Base-by-base conservation (phyloP, 2,329 filamentous ascomycete species). In the Claviceps sp. region DNA sequence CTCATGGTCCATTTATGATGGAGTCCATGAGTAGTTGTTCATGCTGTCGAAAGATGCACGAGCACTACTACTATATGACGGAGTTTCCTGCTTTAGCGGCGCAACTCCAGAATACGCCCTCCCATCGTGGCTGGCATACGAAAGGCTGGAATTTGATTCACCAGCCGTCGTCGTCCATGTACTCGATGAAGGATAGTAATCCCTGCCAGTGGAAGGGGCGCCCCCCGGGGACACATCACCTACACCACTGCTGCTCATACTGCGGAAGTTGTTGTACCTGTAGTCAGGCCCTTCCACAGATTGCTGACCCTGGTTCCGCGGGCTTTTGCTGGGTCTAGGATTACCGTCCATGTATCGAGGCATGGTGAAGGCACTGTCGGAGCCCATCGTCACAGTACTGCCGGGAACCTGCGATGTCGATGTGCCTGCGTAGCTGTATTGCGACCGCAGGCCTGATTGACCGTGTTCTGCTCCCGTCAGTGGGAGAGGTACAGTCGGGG, bases 11-110 rank as follows among this genome's bases (percentile, higher is more conserved):
- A 13, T 43, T 57, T 64, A 77, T 52, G 72, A 75, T 49, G 71
- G 67, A 56, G 72, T 78, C 78, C 78, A 81, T 36, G 76, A 77
- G 61, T 81, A 81, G 60, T 79, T 74, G 61, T 71, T 74, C 63
- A 78, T 68, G 48, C 66, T 67, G 51, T 73, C 72, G 53, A 74
- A 75, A 14, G 75, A 75, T 18, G 68, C 69, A 46, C 70, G 63
- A 34, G 66, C 57, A 13, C 63, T 64, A 43, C 65, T 64, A 26
- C 61, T 67, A 52, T 75, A 76, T 3, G 69, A 66, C 14, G 72
- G 66, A 11, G 70, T 61, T 16, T 69, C 66, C 6, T 65, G 56
- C 58, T 67, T 67, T 14, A 61, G 50, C n/a, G 65, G 57, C 9
- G 65, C 57, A 9, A 62, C 52, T 37, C 57, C 58, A 14, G 59